A percentile compares a stretch with the other conserved stretches of the same genome.
Conservation (phyloP, 2,329 filamentous ascomycete species). For the Fusarium sp. region DNA sequence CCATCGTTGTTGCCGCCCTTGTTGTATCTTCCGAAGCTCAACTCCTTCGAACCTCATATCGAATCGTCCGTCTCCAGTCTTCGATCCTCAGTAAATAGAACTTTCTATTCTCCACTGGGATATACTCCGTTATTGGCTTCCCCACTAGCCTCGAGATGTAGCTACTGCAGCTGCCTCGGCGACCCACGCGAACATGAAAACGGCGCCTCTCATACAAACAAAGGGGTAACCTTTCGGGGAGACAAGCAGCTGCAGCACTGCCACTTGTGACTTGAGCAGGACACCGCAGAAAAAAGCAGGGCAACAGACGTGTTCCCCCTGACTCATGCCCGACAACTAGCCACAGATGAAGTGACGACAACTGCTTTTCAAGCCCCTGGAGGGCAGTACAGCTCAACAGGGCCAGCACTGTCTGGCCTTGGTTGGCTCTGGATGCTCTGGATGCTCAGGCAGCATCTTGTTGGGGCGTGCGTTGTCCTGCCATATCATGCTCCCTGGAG, state of each 20-base stretch:
- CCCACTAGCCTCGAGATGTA: not conserved
- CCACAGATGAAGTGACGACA: not conserved
- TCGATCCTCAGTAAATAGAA: not conserved
- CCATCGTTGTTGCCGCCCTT: not conserved
- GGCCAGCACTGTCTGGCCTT: not conserved
- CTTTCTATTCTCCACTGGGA: not conserved
- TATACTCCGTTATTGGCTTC: not conserved
- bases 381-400: not conserved
- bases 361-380: not conserved
- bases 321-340: not conserved
- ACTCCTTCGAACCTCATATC: not conserved
- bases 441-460: conserved; percentile 13
- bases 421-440: not conserved
- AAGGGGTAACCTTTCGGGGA: not conserved
- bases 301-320: not conserved
- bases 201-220: no score
- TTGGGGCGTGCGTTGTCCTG: not conserved
- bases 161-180: not conserved
- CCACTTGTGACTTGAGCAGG: not conserved
- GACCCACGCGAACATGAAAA: not conserved
- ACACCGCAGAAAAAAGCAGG: not conserved
- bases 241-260: not conserved
- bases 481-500: not conserved
- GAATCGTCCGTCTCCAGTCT: not conserved
- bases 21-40: not conserved